Evolutionary conservation across 176 grass and related monocot genomes (phyloP).

Genomic region (Aegilops umbellulata): DNA sequence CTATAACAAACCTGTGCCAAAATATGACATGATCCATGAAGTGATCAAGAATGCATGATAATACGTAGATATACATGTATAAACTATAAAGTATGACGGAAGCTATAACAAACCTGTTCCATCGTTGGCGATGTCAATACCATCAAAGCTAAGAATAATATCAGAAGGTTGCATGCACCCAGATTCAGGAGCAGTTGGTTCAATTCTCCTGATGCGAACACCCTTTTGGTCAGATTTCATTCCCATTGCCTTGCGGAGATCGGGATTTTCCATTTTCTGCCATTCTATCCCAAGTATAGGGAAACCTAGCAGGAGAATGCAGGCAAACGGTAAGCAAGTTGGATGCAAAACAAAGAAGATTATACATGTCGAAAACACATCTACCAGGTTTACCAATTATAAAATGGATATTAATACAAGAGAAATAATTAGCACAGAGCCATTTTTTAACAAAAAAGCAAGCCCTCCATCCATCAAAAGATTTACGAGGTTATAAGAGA

Average conservation of each 20-base stretch:
- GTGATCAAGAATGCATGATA: not conserved
- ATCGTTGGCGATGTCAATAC: constrained; percentile 93
- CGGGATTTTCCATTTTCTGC: constrained; percentile 99
- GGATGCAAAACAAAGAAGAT: constrained; percentile 17
- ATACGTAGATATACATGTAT: not conserved
- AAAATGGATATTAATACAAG: not conserved
- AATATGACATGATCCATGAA: not conserved
- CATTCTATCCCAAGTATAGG: constrained; percentile 91
- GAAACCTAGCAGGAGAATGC: constrained; percentile 56
- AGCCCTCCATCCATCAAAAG: not conserved
- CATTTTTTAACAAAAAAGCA: not conserved
- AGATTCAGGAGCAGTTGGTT: constrained; percentile 89
- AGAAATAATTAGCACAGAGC: not conserved
- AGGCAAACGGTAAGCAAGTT: not conserved
- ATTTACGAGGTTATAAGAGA: not conserved
- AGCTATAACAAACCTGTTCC: constrained; percentile 68
- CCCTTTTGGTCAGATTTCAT: constrained; percentile 91
- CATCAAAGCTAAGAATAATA: constrained; percentile 91
- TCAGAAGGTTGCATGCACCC: constrained; percentile 78
- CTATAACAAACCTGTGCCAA: constrained; percentile 68
- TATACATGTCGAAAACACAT: not conserved
- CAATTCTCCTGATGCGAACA: constrained; percentile 85
- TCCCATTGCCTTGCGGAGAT: constrained; percentile 92
- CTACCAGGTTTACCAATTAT: not conserved
- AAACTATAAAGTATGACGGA: not conserved